Evolutionary conservation across 2,329 filamentous ascomycete species (phyloP).

Genomic region (Ophiostoma piceae): DNA sequence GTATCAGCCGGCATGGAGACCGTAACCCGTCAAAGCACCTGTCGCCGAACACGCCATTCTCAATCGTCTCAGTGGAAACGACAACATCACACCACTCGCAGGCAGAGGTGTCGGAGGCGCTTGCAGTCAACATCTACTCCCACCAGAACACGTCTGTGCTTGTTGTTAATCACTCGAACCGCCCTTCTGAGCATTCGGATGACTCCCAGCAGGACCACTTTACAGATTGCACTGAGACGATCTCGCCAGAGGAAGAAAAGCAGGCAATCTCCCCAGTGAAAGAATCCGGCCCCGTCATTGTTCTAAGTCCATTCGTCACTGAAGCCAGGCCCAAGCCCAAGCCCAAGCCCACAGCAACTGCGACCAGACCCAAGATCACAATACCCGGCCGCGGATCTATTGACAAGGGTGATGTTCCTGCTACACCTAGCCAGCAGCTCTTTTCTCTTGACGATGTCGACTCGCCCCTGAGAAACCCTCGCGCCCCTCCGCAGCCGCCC

Average conservation of each 20-base stretch:
- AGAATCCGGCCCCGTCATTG: conserved; percentile 25
- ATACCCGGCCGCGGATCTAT: conserved; percentile 27
- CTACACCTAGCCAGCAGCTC: conserved; percentile 49
- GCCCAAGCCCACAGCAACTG: not conserved
- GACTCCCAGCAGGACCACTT: conserved; percentile 25
- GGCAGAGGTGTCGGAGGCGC: conserved; percentile 57
- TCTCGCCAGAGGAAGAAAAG: conserved; percentile 15
- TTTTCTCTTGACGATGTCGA: conserved; percentile 52
- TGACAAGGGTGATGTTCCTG: conserved; percentile 34
- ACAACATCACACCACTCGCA: conserved; percentile 46
- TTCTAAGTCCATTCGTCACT: not conserved
- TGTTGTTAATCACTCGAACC: conserved; percentile 53
- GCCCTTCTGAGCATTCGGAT: conserved; percentile 44
- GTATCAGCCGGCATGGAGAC: conserved; percentile 50
- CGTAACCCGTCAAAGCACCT: conserved; percentile 49
- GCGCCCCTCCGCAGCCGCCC: conserved; percentile 51
- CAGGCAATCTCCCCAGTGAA: conserved; percentile 25
- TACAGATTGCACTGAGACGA: conserved; percentile 23
- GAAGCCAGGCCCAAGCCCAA: not conserved
- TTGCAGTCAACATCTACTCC: conserved; percentile 56
- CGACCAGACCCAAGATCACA: conserved; percentile 22
- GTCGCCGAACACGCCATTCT: conserved; percentile 58
- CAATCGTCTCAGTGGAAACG: conserved; percentile 57
- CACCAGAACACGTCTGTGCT: conserved; percentile 61
- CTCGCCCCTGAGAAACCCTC: conserved; percentile 58